Evolutionary conservation across 768 basidiomycete species (phyloP), one percentile per base, ranked within the genome.

Genomic region (Mycena galericulata): DNA sequence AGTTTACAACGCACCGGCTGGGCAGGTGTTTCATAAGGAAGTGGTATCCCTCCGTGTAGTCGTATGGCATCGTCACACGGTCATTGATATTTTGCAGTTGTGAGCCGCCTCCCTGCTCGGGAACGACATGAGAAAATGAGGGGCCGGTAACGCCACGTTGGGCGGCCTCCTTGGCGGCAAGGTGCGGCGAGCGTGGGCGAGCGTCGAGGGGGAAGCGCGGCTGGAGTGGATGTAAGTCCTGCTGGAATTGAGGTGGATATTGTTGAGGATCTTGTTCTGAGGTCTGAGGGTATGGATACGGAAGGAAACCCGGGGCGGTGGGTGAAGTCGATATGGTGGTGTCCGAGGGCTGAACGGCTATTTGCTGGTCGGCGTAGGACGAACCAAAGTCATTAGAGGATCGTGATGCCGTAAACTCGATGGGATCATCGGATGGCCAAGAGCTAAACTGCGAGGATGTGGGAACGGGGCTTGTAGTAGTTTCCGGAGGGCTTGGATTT

Each of bases 41-140:
- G 78, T 98, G 97, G 77, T 98, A 98, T 24, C 96, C 96, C 82
- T 98, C 93, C 18, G 95, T 97, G 75, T 98, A 98, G 77, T 97
- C 96, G 76, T 96, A 97, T 6, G 95, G 93, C 75, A 87, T 85
- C 18, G 90, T 88, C 49, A 91, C 85, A 87, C 89, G 77, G 81
- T 89, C 84, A 83, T 85, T 81, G 83, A 93, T 80, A 82, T 86
- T 81, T 83, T 90, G 85, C 66, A 87, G 74, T 69, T 83, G 80
- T 5, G 83, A 83, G 32, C 77, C 69, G 20, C 57, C 57, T 22
- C 56, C 57, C 18, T 65, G 49, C n/a, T 68, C 59, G 29, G 61
- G 47, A 20, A 36, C 22, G 29, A 8, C 38, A 22, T 55, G 57
- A 11, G 62, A 41, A 36, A 54, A 61, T 26, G 56, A 45, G 30